Base-by-base conservation (phyloP, 169 alveolate species). In the Plasmodium adleri region DNA sequence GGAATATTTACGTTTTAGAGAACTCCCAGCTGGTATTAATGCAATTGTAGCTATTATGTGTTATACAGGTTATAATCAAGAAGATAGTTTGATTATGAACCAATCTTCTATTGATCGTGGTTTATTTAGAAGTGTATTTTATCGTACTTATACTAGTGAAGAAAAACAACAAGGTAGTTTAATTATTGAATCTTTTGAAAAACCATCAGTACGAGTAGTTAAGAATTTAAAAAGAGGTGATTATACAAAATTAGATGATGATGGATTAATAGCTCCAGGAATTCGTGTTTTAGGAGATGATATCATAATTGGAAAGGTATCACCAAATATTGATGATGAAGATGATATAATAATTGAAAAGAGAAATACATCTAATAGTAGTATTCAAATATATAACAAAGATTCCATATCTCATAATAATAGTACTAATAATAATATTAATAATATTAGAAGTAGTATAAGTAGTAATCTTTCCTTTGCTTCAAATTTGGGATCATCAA, bases 11-110 rank as follows among this genome's bases (percentile, higher is more conserved):
- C 96, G 99, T 63, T 98, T 99, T 91, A 95, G 99, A 74, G 99
- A 99, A 88, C 97, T 99, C 20, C 99, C 99, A 2, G 99, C 99
- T 5, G 99, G 99, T 28, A 98, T 97, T 80, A 98, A 98, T 93
- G 98, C 99, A 17, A 96, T 98, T 62, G 99, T 98, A 1, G 99
- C 99, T 0, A 98, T 99, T 58, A 98, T 99, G 96, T 98, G 99
- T 83, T 98, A 98, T 95, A 97, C 99, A 13, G 99, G 99, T 5
- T 99, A 99, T 92, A 99, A 99, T 94, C 99, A 99, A 92, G 99
- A 99, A 92, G 99, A 99, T 88, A 96, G 99, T 86, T 95, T 99
- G 22, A 99, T 99, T 71, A 97, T 99, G 98, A 98, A 98, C 91
- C 98, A 98, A 92, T 95, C 98, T 15, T 95, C 99, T 26, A 98